A percentile compares a stretch with the other conserved stretches of the same genome.
These are phyloP conservation scores for Apiotrichum brassicae DNA, from an alignment of 1,284 basidiomycete genomes.

Conservation along the genomic window DNA sequence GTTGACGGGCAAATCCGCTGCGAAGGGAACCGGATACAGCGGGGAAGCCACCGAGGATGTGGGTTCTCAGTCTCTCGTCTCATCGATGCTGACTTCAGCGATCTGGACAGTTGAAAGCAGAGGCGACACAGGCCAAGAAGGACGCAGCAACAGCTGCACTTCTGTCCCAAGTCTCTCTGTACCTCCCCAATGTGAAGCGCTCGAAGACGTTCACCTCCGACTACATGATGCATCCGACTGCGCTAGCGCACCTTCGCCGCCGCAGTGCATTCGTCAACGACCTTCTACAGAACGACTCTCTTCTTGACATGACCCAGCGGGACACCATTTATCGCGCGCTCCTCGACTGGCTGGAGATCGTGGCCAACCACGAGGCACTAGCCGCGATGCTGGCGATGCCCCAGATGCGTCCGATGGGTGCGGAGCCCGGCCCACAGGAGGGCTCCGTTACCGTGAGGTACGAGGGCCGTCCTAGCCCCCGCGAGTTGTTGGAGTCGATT, in stretches of 20 bases:
- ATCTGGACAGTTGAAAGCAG: constrained; percentile 61
- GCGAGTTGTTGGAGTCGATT: constrained; percentile 79
- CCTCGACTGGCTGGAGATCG: constrained; percentile 85
- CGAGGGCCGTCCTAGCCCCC: constrained; percentile 77
- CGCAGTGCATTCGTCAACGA: constrained; percentile 79
- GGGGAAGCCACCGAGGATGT: constrained; percentile 74
- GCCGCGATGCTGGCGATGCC: constrained; percentile 95
- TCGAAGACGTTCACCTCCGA: constrained; percentile 69
- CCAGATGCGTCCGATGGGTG: constrained; percentile 60
- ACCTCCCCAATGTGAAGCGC: constrained; percentile 70
- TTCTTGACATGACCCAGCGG: constrained; percentile 85
- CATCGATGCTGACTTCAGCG: not conserved
- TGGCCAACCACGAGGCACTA: constrained; percentile 80
- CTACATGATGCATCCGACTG: constrained; percentile 78
- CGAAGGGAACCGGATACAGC: constrained; percentile 76
- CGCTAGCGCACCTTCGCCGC: constrained; percentile 77
- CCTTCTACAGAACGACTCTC: constrained; percentile 78
- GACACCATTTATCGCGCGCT: constrained; percentile 78
- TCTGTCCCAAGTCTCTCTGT: constrained; percentile 63
- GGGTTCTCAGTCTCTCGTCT: constrained; percentile 46
- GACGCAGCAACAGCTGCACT: constrained; percentile 65
- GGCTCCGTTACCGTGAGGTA: constrained; percentile 56
- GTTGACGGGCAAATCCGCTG: constrained; percentile 46
- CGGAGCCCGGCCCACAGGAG: constrained; percentile 9
- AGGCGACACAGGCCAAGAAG: constrained; percentile 60